Conservation (phyloP, 768 basidiomycete genomes). For the Pulveroboletus sp. region DNA sequence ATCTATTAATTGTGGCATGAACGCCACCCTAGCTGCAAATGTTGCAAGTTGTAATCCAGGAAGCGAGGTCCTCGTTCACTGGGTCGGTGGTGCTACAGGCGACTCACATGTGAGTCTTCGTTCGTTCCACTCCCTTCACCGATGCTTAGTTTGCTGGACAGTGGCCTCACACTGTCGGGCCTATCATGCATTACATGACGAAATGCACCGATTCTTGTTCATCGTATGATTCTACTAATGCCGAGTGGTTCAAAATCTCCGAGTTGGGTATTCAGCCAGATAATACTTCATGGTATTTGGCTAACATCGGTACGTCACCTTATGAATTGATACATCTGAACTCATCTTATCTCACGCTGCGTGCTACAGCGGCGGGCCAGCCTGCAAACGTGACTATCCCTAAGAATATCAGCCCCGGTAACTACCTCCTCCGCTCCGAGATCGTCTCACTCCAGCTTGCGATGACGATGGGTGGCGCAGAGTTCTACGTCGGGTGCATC, state of each 20-base stretch:
- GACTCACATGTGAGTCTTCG: constrained; percentile 28
- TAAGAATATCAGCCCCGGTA: constrained; percentile 51
- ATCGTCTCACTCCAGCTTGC: constrained; percentile 73
- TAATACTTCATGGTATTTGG: constrained; percentile 44
- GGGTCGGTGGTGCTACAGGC: constrained; percentile 44
- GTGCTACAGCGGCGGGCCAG: constrained; percentile 31
- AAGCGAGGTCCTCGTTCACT: constrained; percentile 46
- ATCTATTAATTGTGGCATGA: constrained; percentile 54
- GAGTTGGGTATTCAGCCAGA: constrained; percentile 41
- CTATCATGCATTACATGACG: constrained; percentile 71
- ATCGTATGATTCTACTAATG: constrained; percentile 50
- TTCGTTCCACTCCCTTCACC: neutral
- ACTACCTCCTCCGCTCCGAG: constrained; percentile 75
- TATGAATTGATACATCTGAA: neutral
- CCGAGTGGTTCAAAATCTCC: constrained; percentile 72
- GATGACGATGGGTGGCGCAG: constrained; percentile 49
- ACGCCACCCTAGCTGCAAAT: constrained; percentile 44
- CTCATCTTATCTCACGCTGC: neutral
- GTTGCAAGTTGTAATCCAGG: constrained; percentile 59
- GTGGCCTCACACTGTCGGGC: constrained; percentile 60
- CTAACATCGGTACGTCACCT: constrained; percentile 40
- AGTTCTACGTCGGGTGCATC: constrained; percentile 31
- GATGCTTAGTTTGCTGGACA: constrained; percentile 9
- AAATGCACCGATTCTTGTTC: constrained; percentile 53
- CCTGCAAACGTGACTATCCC: constrained; percentile 44